Percentiles rank a stretch among this genome's conserved stretches.
These are phyloP conservation scores for Metarhizium brunneum DNA, from an alignment of 2,329 filamentous ascomycete species.

Conservation along the genomic window DNA sequence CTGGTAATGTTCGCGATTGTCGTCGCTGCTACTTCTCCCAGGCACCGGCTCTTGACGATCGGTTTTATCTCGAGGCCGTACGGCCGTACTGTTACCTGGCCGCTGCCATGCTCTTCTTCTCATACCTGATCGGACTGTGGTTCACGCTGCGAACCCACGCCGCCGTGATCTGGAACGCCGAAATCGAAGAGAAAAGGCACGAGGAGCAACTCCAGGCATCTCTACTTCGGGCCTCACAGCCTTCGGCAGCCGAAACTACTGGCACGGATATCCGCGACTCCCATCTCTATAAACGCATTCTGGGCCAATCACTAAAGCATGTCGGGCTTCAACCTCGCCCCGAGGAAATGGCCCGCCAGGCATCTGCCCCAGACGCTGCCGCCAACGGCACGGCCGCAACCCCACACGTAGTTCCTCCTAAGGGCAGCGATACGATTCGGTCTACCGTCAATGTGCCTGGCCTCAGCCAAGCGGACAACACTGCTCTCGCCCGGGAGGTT, in stretches of 20 bases:
- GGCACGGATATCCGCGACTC: constrained; percentile 73
- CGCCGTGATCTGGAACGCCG: constrained; percentile 91
- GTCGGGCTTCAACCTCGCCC: constrained; percentile 56
- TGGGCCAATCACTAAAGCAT: constrained; percentile 82
- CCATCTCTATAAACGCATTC: constrained; percentile 83
- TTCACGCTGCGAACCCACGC: constrained; percentile 95
- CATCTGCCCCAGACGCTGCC: constrained; percentile 24
- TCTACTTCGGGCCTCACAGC: constrained; percentile 25
- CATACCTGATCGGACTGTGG: constrained; percentile 87
- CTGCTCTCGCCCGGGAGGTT: constrained; percentile 72
- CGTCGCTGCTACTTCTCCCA: constrained; percentile 92
- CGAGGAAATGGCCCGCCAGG: constrained; percentile 33
- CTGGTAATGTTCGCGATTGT: constrained; percentile 58
- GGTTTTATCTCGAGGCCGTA: constrained; percentile 85
- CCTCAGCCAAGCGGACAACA: constrained; percentile 74
- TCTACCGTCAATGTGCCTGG: constrained; percentile 51
- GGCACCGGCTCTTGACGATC: constrained; percentile 69
- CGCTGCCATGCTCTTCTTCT: constrained; percentile 76
- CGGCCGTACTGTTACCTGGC: constrained; percentile 89
- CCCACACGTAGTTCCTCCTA: constrained; percentile 71
- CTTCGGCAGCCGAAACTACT: constrained; percentile 34
- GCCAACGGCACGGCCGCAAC: constrained; percentile 39
- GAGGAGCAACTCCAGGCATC: constrained; percentile 37
- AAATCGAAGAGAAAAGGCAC: constrained; percentile 66
- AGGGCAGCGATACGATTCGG: constrained; percentile 36